Percentiles rank a stretch among this genome's conserved stretches.
Evolutionary conservation across 1,284 basidiomycete genomes (phyloP).

Genomic region (Schizopora paradoxa): DNA sequence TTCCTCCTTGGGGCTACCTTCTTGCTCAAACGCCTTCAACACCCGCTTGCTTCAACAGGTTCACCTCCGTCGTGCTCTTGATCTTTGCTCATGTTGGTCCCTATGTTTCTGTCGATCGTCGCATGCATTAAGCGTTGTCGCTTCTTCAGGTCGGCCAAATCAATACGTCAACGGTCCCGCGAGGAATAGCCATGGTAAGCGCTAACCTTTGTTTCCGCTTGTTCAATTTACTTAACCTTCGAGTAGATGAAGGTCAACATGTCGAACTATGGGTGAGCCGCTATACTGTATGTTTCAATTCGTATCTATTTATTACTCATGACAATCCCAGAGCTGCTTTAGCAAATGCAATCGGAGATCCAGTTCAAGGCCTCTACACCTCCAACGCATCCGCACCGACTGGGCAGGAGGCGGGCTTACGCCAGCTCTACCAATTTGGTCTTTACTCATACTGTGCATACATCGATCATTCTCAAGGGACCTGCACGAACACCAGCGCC

Average conservation of each 20-base stretch:
- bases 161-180: conserved; percentile 66
- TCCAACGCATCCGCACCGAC: conserved; percentile 60
- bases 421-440: conserved; percentile 69
- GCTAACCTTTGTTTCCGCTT: conserved; percentile 13
- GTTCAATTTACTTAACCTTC: conserved; percentile 4
- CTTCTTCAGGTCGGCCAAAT: conserved; percentile 68
- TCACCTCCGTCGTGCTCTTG: conserved; percentile 60
- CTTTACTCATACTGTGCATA: conserved; percentile 75
- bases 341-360: conserved; percentile 46
- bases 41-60: conserved; percentile 33
- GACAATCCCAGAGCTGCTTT: conserved; percentile 42
- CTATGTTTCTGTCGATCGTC: conserved; percentile 10
- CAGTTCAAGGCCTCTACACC: conserved; percentile 63
- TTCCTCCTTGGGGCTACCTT: conserved; percentile 3
- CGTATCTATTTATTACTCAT: conserved; percentile 17
- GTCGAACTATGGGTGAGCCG: conserved; percentile 58
- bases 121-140: conserved; percentile 16
- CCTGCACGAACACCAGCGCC: conserved; percentile 56
- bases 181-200: conserved; percentile 64
- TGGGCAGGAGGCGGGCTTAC: conserved; percentile 49
- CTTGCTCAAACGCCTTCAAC: not conserved
- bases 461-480: conserved; percentile 51
- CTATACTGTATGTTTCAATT: not conserved
- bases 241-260: conserved; percentile 62
- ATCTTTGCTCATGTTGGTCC: conserved; percentile 72